phyloP scores from a whole-genome alignment of 1,284 basidiomycete genomes.

The Microbotryomycetes sp. region DNA sequence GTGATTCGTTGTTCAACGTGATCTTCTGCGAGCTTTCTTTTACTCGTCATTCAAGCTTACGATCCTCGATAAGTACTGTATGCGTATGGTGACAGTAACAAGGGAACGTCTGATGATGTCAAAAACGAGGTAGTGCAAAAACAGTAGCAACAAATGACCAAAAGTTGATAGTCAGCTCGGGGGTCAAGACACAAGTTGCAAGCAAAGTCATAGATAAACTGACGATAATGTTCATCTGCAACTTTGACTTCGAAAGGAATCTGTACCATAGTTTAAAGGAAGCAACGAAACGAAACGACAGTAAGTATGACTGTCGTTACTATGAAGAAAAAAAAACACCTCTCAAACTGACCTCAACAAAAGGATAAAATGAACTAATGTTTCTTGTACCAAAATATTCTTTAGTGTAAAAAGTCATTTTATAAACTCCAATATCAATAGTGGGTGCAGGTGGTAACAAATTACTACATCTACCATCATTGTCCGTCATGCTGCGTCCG shows the following conservation, averaged over 20 bases:
- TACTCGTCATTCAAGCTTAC: neutral
- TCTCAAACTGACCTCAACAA: slow-evolving; percentile 35
- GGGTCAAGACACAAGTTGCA: no score
- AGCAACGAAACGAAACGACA: neutral
- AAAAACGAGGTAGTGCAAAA: no score
- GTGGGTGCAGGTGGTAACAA: slow-evolving; percentile 26
- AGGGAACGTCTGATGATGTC: slow-evolving; percentile 12
- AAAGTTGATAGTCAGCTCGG: neutral
- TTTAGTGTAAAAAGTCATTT: slow-evolving; percentile 39
- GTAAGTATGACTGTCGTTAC: neutral
- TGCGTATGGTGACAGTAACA: slow-evolving; percentile 22
- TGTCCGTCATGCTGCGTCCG: slow-evolving; percentile 34
- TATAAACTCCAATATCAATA: slow-evolving; percentile 38
- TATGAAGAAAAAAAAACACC: no score
- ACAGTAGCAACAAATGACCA: no score
- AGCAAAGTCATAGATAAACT: neutral
- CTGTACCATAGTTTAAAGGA: slow-evolving; percentile 7
- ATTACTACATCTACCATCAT: slow-evolving; percentile 36
- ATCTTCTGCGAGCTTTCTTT: neutral
- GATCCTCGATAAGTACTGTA: slow-evolving; percentile 33
- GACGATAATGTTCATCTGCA: slow-evolving; percentile 38
- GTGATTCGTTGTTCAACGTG: no score
- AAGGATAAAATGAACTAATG: slow-evolving; percentile 39
- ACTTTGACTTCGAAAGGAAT: slow-evolving; percentile 40
- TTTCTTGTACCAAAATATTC: slow-evolving; percentile 36